Conservation (phyloP, 2,329 filamentous ascomycete genomes). For the Colletotrichum costaricense region DNA sequence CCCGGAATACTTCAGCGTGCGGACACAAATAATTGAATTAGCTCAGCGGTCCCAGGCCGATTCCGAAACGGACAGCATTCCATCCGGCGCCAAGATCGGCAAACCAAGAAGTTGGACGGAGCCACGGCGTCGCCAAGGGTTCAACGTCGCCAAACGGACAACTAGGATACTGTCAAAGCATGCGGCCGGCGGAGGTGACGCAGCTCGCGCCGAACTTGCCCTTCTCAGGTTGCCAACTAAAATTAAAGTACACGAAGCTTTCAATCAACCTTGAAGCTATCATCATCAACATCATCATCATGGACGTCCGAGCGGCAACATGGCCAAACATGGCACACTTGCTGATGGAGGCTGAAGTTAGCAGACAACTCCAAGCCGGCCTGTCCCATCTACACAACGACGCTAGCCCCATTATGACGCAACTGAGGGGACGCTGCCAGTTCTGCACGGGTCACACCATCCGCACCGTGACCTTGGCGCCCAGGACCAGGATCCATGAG, state of each 20-base stretch:
- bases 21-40: not conserved
- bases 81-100: constrained; percentile 30
- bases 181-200: constrained; percentile 3
- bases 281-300: constrained; percentile 9
- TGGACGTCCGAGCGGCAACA: constrained; percentile 9
- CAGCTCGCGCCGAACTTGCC: not conserved
- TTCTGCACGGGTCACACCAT: constrained; percentile 31
- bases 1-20: not conserved
- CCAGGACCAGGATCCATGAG: constrained; percentile 28
- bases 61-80: constrained; percentile 28
- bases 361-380: constrained; percentile 4
- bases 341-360: constrained; percentile 28
- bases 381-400: constrained; percentile 9
- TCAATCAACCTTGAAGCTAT: constrained; percentile 17
- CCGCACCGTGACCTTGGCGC: constrained; percentile 31
- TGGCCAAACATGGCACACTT: constrained; percentile 21
- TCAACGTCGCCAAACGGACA: constrained; percentile 11
- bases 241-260: constrained; percentile 2
- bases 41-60: constrained; percentile 6
- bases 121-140: constrained; percentile 22
- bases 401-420: constrained; percentile 30
- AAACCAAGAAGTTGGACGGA: constrained; percentile 29
- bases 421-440: constrained; percentile 33
- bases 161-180: constrained; percentile 17
- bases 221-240: not conserved